Evolutionary conservation across 1,284 basidiomycete genomes (phyloP).

Genomic region (Paramarasmius palmivorus): DNA sequence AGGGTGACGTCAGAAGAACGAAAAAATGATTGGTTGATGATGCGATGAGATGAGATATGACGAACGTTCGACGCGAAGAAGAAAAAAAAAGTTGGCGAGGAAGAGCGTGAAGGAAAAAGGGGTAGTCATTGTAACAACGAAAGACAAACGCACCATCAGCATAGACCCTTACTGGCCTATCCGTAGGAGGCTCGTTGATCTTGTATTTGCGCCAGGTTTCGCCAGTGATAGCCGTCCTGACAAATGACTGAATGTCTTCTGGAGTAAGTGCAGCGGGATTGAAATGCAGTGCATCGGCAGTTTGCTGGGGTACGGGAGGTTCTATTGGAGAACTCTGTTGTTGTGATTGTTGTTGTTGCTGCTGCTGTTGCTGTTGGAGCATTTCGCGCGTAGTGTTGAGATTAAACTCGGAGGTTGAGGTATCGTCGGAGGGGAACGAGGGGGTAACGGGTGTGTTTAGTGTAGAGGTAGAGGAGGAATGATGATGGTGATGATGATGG

Average conservation of each 20-base stretch:
- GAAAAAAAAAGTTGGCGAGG: background rate
- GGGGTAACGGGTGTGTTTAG: slow-evolving; percentile 46
- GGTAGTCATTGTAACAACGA: slow-evolving; percentile 19
- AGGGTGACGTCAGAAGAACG: too few relatives aligned
- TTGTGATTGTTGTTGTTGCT: too few relatives aligned
- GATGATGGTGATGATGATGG: slow-evolving; percentile 36
- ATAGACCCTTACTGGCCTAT: slow-evolving; percentile 87
- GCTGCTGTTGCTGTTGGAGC: slow-evolving; percentile 7
- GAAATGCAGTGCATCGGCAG: slow-evolving; percentile 41
- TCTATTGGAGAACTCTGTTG: slow-evolving; percentile 32
- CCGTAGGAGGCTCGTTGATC: slow-evolving; percentile 81
- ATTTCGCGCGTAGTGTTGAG: background rate
- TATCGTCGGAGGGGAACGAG: slow-evolving; percentile 25
- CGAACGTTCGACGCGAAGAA: background rate
- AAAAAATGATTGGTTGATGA: slow-evolving; percentile 18
- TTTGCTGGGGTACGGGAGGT: slow-evolving; percentile 43
- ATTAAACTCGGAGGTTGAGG: slow-evolving; percentile 12
- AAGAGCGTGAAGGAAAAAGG: background rate
- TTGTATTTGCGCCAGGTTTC: slow-evolving; percentile 68
- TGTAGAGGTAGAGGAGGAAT: slow-evolving; percentile 51
- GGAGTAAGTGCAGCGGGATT: slow-evolving; percentile 65
- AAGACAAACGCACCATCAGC: slow-evolving; percentile 73
- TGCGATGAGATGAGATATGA: slow-evolving; percentile 5
- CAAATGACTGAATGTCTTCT: slow-evolving; percentile 74
- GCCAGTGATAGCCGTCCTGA: slow-evolving; percentile 67